These are phyloP conservation scores for Lactarius indigo DNA, from an alignment of 768 basidiomycete species.

Conservation along the genomic window DNA sequence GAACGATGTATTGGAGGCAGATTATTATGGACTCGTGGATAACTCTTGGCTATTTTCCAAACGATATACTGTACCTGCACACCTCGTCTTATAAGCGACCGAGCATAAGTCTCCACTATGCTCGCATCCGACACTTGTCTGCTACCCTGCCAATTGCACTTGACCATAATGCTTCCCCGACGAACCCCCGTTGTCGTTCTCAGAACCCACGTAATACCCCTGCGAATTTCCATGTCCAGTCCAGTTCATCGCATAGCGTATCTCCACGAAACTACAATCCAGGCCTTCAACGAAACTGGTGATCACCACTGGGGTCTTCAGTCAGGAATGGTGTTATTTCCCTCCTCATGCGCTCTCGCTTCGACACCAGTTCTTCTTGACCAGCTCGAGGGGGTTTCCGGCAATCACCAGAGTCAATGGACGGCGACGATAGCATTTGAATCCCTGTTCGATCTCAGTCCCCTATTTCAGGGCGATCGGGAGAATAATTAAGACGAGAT, in stretches of 20 bases:
- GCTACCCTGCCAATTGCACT: background rate
- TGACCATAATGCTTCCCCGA: background rate
- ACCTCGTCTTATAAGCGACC: too few relatives aligned
- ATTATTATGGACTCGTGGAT: too few relatives aligned
- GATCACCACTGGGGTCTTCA: background rate
- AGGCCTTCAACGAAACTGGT: background rate
- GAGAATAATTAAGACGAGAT: background rate
- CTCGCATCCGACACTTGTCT: background rate
- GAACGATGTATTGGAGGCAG: background rate
- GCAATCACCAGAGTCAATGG: background rate
- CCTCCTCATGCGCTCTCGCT: background rate
- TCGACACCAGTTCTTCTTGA: background rate
- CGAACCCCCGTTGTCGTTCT: background rate
- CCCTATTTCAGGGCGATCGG: background rate
- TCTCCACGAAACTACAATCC: background rate
- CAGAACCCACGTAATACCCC: background rate
- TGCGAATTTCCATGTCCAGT: background rate
- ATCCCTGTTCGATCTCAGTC: background rate
- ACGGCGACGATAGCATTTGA: background rate
- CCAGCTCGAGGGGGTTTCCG: background rate
- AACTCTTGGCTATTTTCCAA: too few relatives aligned
- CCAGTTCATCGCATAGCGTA: background rate
- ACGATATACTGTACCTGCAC: too few relatives aligned
- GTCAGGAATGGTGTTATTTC: background rate
- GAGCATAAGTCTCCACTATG: background rate